These are phyloP conservation scores for Teratosphaeria nubilosa DNA, from an alignment of 2,329 filamentous ascomycete genomes.

Conservation along the genomic window DNA sequence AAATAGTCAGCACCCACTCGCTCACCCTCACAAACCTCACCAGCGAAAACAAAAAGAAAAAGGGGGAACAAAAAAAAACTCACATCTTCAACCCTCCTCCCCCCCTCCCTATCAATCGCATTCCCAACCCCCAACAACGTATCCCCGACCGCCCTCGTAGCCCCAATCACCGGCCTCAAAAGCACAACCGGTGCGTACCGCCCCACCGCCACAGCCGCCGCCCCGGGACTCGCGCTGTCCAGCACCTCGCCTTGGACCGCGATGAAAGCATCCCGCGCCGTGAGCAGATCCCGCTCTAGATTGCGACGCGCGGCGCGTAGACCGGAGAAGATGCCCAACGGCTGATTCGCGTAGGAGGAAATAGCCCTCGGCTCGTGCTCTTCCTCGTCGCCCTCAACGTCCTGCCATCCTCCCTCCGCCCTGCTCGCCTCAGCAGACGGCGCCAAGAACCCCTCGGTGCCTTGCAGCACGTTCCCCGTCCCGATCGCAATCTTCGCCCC, in stretches of 20 bases:
- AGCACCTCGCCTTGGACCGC: conserved; percentile 86
- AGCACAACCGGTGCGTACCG: conserved; percentile 86
- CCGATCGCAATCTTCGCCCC: conserved; percentile 91
- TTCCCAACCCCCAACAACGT: conserved; percentile 89
- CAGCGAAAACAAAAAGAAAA: background rate
- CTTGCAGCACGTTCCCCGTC: conserved; percentile 84
- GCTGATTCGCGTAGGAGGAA: conserved; percentile 88
- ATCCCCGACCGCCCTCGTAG: conserved; percentile 78
- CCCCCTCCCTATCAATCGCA: conserved; percentile 71
- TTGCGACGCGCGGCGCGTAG: conserved; percentile 73
- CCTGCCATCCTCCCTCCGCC: conserved; percentile 30
- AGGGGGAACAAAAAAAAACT: conserved; percentile 33
- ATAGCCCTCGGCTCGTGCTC: conserved; percentile 68
- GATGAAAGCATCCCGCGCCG: conserved; percentile 84
- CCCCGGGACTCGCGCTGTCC: conserved; percentile 71
- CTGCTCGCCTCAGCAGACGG: conserved; percentile 15
- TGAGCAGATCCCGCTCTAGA: conserved; percentile 74
- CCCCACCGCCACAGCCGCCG: conserved; percentile 67
- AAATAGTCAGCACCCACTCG: background rate
- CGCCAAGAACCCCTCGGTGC: conserved; percentile 68
- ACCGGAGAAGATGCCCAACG: conserved; percentile 77
- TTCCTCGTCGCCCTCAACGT: conserved; percentile 51
- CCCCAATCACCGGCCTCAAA: conserved; percentile 79
- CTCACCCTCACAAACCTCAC: background rate
- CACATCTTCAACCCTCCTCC: conserved; percentile 78